phyloP scores from a whole-genome alignment of 495 filamentous ascomycete genomes.

The Aspergillus campestris region DNA sequence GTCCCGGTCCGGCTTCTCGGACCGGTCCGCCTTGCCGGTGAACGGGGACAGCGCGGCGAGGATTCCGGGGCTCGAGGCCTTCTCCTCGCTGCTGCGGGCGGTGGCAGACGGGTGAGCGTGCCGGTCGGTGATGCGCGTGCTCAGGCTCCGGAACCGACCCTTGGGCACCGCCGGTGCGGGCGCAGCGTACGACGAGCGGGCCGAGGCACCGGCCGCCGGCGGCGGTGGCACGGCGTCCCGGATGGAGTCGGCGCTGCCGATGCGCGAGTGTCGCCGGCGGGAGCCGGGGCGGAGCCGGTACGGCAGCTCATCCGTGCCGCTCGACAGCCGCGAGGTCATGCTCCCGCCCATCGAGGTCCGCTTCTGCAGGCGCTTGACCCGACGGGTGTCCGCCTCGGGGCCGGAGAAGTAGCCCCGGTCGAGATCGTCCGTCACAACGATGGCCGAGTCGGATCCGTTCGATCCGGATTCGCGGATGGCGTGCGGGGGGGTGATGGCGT shows the following conservation, averaged over 20 bases:
- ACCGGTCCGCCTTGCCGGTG: conserved; percentile 25
- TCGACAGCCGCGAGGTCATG: conserved; percentile 54
- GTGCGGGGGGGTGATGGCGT: conserved; percentile 10
- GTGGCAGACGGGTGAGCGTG: conserved; percentile 35
- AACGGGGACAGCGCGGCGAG: conserved; percentile 42
- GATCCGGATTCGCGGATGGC: conserved; percentile 16
- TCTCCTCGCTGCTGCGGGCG: conserved; percentile 58
- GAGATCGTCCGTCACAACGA: conserved; percentile 45
- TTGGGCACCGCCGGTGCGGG: conserved; percentile 19
- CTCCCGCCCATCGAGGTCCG: conserved; percentile 48
- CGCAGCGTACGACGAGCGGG: conserved; percentile 49
- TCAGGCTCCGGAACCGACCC: conserved; percentile 39
- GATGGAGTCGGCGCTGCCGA: conserved; percentile 61
- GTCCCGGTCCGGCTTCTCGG: conserved; percentile 28
- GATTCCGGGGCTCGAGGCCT: conserved; percentile 39
- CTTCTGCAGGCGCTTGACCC: conserved; percentile 69
- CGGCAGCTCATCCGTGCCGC: conserved; percentile 58
- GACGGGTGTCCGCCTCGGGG: conserved; percentile 67
- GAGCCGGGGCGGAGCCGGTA: conserved; percentile 40
- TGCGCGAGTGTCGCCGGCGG: conserved; percentile 64
- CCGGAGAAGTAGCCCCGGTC: conserved; percentile 95
- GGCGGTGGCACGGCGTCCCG: conserved; percentile 32
- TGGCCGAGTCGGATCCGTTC: conserved; percentile 19
- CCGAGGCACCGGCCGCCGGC: conserved; percentile 29
- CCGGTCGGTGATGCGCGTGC: conserved; percentile 29